A percentile compares a stretch with the other conserved stretches of the same genome.
These are phyloP conservation scores for Podaxis pistillaris DNA, from an alignment of 768 basidiomycete species.

Conservation along the genomic window DNA sequence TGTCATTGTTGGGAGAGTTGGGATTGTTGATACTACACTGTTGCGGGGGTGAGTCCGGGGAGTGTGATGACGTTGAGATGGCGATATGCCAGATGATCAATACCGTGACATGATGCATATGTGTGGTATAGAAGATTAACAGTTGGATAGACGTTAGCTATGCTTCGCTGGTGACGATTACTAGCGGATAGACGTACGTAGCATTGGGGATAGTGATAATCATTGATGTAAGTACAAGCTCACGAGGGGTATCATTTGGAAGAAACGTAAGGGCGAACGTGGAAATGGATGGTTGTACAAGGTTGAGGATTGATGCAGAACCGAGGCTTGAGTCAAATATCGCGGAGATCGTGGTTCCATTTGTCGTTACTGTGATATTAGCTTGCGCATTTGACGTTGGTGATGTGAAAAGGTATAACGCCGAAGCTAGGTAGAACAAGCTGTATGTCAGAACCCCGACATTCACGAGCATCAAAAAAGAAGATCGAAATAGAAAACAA, in stretches of 20 bases:
- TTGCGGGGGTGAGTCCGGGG: neutral
- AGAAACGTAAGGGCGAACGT: constrained; percentile 36
- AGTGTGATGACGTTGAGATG: no score
- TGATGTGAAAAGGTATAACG: constrained; percentile 20
- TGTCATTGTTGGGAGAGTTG: constrained; percentile 10
- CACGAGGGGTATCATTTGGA: constrained; percentile 16
- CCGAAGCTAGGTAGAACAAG: neutral
- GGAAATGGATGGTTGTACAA: constrained; percentile 38
- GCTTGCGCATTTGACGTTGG: constrained; percentile 47
- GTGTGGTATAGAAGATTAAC: neutral
- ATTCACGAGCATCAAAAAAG: neutral
- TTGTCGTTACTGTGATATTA: constrained; percentile 50
- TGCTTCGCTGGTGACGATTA: neutral
- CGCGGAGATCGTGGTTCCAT: constrained; percentile 28
- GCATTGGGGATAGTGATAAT: constrained; percentile 7
- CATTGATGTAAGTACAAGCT: constrained; percentile 2
- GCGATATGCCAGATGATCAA: neutral
- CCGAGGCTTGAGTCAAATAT: constrained; percentile 41
- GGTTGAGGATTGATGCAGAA: constrained; percentile 35
- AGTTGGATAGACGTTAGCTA: neutral
- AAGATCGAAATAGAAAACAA: neutral
- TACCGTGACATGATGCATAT: neutral
- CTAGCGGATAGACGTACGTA: constrained; percentile 3
- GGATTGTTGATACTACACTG: constrained; percentile 4
- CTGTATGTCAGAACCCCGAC: neutral